phyloP scores from a whole-genome alignment of 1,139 yeast genomes.

The Groenewaldozyma sp. region DNA sequence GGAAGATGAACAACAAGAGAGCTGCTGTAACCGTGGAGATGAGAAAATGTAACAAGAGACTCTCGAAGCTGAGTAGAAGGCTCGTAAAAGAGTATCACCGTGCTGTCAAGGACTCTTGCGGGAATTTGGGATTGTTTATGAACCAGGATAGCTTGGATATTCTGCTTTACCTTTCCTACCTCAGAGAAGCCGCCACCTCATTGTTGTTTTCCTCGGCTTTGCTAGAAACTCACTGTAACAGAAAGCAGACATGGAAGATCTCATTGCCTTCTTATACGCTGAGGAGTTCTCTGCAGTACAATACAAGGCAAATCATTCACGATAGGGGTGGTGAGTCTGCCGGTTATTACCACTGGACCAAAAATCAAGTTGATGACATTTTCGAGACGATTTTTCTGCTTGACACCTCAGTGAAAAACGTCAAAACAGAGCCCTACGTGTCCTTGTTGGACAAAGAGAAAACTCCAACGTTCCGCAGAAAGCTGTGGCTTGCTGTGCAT shows the following conservation, averaged over 20 bases:
- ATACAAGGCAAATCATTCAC: conserved; percentile 35
- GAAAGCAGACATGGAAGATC: conserved; percentile 26
- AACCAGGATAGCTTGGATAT: conserved; percentile 16
- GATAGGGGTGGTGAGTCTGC: conserved; percentile 42
- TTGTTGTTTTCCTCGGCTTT: conserved; percentile 10
- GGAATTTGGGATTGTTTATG: conserved; percentile 5
- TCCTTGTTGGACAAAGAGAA: conserved; percentile 2
- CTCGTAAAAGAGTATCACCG: conserved; percentile 8
- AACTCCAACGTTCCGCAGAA: conserved; percentile 16
- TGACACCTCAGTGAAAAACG: conserved; percentile 32
- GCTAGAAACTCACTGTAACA: conserved; percentile 12
- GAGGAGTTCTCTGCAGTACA: conserved; percentile 32
- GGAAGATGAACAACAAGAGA: not conserved
- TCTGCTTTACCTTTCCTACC: conserved; percentile 16
- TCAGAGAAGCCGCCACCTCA: conserved; percentile 15
- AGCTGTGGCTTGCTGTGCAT: conserved; percentile 32
- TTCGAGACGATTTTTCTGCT: conserved; percentile 35
- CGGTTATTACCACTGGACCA: conserved; percentile 35
- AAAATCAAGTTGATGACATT: conserved; percentile 40
- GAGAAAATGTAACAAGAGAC: not conserved
- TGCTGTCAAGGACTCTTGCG: conserved; percentile 4
- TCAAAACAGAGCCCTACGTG: conserved; percentile 1
- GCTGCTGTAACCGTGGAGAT: not conserved
- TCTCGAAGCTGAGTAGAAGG: not conserved
- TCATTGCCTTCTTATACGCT: conserved; percentile 35